Conservation (phyloP, 352 stramenopile species). For the Phytopythium vexans region DNA sequence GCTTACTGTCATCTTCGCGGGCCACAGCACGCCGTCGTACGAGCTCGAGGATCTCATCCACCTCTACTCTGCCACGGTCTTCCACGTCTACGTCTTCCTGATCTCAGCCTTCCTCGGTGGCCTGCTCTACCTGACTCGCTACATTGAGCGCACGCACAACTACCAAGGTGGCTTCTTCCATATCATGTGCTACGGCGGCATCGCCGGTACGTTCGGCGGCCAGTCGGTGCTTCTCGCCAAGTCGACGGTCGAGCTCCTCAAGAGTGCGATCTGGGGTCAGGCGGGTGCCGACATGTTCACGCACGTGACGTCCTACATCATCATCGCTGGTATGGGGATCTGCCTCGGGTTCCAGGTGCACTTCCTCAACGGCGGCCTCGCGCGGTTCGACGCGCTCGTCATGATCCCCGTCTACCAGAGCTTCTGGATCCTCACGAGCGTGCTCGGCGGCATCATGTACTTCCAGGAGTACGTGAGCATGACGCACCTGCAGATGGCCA, state of each 20-base stretch:
- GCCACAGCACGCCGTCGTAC: constrained; percentile 83
- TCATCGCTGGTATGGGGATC: constrained; percentile 57
- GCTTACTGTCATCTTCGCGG: constrained; percentile 87
- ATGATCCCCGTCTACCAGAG: constrained; percentile 90
- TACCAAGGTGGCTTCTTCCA: constrained; percentile 70
- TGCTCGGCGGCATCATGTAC: constrained; percentile 91
- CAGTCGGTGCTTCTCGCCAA: constrained; percentile 89
- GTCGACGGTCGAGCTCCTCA: constrained; percentile 86
- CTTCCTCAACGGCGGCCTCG: constrained; percentile 88
- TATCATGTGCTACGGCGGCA: constrained; percentile 86
- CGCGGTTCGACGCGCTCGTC: constrained; percentile 86
- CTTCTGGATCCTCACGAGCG: constrained; percentile 89
- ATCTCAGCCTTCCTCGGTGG: constrained; percentile 62
- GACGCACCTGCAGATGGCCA: constrained; percentile 67
- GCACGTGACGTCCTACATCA: constrained; percentile 76
- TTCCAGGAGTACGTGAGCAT: constrained; percentile 90
- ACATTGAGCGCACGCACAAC: constrained; percentile 72
- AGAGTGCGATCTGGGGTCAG: constrained; percentile 87
- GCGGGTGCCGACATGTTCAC: constrained; percentile 72
- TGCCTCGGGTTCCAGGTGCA: constrained; percentile 83
- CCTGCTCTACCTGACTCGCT: constrained; percentile 58
- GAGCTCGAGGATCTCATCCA: constrained; percentile 82
- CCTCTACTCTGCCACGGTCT: constrained; percentile 74
- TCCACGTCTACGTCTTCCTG: constrained; percentile 84
- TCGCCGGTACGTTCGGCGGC: constrained; percentile 87